Evolutionary conservation across 805 yeast species (phyloP), one percentile per base, ranked within the genome.

Genomic region (Ogataea ramenticola): DNA sequence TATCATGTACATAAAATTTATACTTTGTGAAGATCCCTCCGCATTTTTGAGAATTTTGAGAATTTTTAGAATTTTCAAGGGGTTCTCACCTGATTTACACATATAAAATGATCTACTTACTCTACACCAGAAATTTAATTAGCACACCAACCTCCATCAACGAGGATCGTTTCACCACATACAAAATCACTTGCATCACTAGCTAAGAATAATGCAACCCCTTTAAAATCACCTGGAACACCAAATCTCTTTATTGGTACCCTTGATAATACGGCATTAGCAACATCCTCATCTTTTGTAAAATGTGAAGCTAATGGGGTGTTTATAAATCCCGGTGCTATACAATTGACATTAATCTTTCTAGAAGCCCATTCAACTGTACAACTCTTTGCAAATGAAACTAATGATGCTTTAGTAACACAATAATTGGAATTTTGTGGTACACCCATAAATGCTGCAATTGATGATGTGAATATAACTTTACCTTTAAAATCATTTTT

Each of bases 61-160:
- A n/a, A n/a, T n/a, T n/a, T n/a, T n/a, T n/a, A n/a, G n/a, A n/a
- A n/a, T n/a, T n/a, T n/a, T n/a, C n/a, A n/a, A n/a, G n/a, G n/a
- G n/a, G n/a, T n/a, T n/a, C n/a, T n/a, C n/a, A n/a, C n/a, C n/a
- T n/a, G n/a, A n/a, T n/a, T n/a, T n/a, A n/a, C n/a, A n/a, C n/a
- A n/a, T n/a, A n/a, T n/a, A n/a, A n/a, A n/a, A n/a, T n/a, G n/a
- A n/a, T n/a, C n/a, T n/a, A n/a, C n/a, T n/a, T n/a, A n/a, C n/a
- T n/a, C 10, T 10, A 24, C 10, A 24, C 27, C 10, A 10, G 27
- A 24, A 10, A 6, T 6, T 10, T 24, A 24, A 24, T 24, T 24
- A 8, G 22, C 68, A 64, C 67, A 56, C 69, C 70, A 77, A 34
- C 81, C 82, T 44, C 82, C 82, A 51, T 77, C 82, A 40, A 77